phyloP scores from a whole-genome alignment of 129 eudicot species.

The Apium graveolens region DNA sequence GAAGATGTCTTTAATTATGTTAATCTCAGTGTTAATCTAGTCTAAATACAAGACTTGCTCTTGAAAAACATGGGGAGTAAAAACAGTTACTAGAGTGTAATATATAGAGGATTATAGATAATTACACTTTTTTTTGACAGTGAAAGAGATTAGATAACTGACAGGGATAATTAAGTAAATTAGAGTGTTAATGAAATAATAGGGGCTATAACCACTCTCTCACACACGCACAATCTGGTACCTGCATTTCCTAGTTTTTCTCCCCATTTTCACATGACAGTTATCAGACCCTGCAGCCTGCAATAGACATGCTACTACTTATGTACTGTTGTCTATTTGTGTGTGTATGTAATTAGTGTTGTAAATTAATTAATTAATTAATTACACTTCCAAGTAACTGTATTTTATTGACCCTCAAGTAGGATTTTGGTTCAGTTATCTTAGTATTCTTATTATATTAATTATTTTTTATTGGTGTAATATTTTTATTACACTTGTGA shows the following conservation, averaged over 20 bases:
- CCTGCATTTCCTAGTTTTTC: not conserved
- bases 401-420: not conserved
- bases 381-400: not conserved
- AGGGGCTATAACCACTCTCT: conserved; percentile 7
- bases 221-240: not conserved
- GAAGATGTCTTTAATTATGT: conserved; percentile 1
- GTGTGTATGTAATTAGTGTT: not conserved
- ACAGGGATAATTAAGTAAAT: not conserved
- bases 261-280: not conserved
- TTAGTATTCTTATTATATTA: not conserved
- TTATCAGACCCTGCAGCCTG: not conserved
- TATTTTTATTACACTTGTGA: too few species aligned
- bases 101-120: not conserved
- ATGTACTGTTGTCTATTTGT: too few species aligned
- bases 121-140: not conserved
- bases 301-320: too few species aligned
- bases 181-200: not conserved
- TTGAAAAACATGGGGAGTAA: not conserved
- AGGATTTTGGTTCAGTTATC: too few species aligned
- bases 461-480: too few species aligned
- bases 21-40: not conserved
- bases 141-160: not conserved
- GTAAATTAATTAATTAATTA: not conserved
- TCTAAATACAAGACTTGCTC: not conserved
- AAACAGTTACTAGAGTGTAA: not conserved